Percentiles rank a stretch among this genome's conserved stretches.
Evolutionary conservation across 2,329 filamentous ascomycete species (phyloP).

Genomic region (Cyphellophora attinorum): DNA sequence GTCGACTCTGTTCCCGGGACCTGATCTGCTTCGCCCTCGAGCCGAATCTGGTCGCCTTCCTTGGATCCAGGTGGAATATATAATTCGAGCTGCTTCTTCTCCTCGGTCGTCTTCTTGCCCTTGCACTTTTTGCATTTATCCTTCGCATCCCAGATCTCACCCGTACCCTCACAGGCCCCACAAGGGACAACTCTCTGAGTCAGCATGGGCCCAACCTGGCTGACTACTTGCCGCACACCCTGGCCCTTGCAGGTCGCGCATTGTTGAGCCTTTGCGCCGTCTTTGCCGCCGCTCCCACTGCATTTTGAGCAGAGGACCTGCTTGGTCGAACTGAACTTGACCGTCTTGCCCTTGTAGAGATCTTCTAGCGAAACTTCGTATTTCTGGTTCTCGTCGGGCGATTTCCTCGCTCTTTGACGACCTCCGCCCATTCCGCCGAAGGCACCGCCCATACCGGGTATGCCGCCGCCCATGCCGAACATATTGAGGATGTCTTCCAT

Average conservation of each 20-base stretch:
- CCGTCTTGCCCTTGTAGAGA: constrained; percentile 96
- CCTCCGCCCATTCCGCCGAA: constrained; percentile 36
- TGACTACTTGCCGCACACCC: constrained; percentile 65
- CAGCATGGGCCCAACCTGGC: constrained; percentile 76
- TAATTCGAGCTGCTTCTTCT: constrained; percentile 90
- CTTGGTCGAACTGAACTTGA: constrained; percentile 92
- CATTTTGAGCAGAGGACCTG: constrained; percentile 81
- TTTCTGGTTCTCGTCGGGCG: constrained; percentile 76
- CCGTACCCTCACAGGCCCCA: constrained; percentile 74
- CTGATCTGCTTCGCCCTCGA: constrained; percentile 93
- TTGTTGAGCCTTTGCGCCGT: constrained; percentile 73
- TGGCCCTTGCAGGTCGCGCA: constrained; percentile 79
- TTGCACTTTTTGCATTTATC: constrained; percentile 99
- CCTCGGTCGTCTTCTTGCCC: constrained; percentile 73
- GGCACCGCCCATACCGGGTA: constrained; percentile 45
- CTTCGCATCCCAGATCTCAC: constrained; percentile 84
- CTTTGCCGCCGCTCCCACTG: constrained; percentile 82
- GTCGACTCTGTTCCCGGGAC: constrained; percentile 70
- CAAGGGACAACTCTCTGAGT: constrained; percentile 72
- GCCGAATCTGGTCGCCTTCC: constrained; percentile 76
- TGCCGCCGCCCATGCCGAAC: constrained; percentile 46
- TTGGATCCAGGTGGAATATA: constrained; percentile 55
- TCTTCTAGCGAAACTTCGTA: constrained; percentile 91
- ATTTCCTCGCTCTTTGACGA: constrained; percentile 56
- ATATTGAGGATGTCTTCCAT: constrained; percentile 66